phyloP scores from a whole-genome alignment of 225 moss, liverwort and hornwort genomes.

The Antitrichia curtipendula region DNA sequence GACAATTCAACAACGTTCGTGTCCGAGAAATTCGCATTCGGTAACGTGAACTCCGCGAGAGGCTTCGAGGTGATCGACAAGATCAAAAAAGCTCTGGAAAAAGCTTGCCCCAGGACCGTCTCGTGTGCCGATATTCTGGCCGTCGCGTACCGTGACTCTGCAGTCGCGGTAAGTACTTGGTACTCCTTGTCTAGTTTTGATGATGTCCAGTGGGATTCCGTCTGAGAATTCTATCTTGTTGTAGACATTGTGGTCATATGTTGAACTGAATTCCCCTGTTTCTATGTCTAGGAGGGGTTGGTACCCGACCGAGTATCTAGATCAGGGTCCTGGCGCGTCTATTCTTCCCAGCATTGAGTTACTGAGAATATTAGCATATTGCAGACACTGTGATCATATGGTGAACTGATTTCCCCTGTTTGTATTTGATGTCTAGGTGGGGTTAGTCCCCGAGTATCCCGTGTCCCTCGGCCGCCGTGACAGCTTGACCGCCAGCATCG shows the following conservation, averaged over 20 bases:
- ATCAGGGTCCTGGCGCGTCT: neutral
- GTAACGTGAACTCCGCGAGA: constrained; percentile 19
- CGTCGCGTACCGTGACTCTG: constrained; percentile 52
- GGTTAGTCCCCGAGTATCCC: neutral
- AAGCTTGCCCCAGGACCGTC: constrained; percentile 46
- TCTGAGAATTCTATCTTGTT: neutral
- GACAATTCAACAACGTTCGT: constrained; percentile 16
- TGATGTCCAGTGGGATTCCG: too few relatives aligned
- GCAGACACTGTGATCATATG: neutral
- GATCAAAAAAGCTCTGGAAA: constrained; percentile 49
- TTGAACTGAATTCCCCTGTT: neutral
- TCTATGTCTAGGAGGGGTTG: neutral
- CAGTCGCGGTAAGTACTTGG: neutral
- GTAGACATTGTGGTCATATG: neutral
- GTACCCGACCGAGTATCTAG: neutral
- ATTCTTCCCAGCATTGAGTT: neutral
- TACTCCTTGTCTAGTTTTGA: neutral
- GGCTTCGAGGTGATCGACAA: constrained; percentile 55
- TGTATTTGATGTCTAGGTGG: constrained; percentile 1
- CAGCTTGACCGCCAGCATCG: neutral
- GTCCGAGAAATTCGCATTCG: constrained; percentile 2
- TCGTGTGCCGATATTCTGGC: constrained; percentile 75
- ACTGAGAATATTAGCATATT: too few relatives aligned
- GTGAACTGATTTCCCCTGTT: neutral
- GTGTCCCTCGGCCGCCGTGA: constrained; percentile 25